Conservation (phyloP, 2,329 filamentous ascomycete species). For the Elsinoe fawcettii region DNA sequence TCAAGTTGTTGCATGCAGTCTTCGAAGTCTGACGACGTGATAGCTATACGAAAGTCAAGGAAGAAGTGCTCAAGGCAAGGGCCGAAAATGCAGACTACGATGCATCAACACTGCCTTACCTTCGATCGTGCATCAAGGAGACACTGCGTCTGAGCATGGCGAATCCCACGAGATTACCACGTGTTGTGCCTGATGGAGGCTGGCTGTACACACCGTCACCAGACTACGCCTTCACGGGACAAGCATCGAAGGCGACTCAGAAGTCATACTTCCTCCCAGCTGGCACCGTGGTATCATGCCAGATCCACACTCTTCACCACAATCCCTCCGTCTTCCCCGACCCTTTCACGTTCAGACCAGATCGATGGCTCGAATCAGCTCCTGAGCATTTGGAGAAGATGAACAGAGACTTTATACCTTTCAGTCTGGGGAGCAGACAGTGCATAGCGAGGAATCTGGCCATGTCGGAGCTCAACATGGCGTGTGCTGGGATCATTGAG, state of each 20-base stretch:
- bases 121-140: slow-evolving; percentile 44
- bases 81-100: slow-evolving; percentile 24
- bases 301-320: slow-evolving; percentile 41
- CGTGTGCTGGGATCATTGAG: slow-evolving; percentile 36
- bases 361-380: slow-evolving; percentile 38
- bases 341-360: slow-evolving; percentile 39
- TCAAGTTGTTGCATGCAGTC: not conserved
- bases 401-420: slow-evolving; percentile 40
- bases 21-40: not conserved
- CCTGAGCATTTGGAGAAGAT: slow-evolving; percentile 30
- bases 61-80: slow-evolving; percentile 29
- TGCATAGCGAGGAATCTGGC: slow-evolving; percentile 47
- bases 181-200: slow-evolving; percentile 38
- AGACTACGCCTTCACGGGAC: slow-evolving; percentile 9
- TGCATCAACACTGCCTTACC: slow-evolving; percentile 36
- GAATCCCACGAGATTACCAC: slow-evolving; percentile 45
- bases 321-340: slow-evolving; percentile 38
- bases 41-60: slow-evolving; percentile 12
- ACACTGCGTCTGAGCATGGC: slow-evolving; percentile 44
- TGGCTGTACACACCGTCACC: slow-evolving; percentile 27
- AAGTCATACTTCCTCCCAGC: slow-evolving; percentile 29
- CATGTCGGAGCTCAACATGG: slow-evolving; percentile 37
- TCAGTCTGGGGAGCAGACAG: slow-evolving; percentile 41
- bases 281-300: slow-evolving; percentile 40
- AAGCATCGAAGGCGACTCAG: not conserved